phyloP scores from a whole-genome alignment of 768 basidiomycete genomes.

The Kwoniella mangroviensis region DNA sequence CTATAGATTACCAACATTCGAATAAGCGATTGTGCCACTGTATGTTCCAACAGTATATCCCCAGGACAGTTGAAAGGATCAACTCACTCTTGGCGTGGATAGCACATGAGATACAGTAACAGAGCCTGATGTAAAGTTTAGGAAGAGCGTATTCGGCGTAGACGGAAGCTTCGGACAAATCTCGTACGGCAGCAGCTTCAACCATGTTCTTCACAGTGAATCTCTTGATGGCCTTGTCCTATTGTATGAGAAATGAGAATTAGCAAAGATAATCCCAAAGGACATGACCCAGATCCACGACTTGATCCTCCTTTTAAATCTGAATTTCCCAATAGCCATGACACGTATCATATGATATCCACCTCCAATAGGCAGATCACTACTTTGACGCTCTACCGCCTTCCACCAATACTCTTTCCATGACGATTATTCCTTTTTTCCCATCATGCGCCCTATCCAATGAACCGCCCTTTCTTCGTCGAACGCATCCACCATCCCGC shows the following conservation, averaged over 20 bases:
- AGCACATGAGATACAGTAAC: slow-evolving; percentile 98
- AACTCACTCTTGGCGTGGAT: slow-evolving; percentile 95
- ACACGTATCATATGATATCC: no score
- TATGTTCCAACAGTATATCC: no score
- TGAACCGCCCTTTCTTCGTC: neutral
- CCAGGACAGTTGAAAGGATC: neutral
- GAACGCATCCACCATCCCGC: neutral
- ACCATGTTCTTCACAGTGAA: slow-evolving; percentile 99
- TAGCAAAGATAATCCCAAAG: neutral
- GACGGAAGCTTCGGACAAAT: slow-evolving; percentile 93
- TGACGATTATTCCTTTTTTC: neutral
- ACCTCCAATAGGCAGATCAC: neutral
- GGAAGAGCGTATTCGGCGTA: slow-evolving; percentile 96
- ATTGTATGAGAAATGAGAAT: neutral
- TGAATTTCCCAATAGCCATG: no score
- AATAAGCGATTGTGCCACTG: no score
- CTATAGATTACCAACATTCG: slow-evolving; percentile 59
- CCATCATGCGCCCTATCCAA: neutral
- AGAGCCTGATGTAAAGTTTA: slow-evolving; percentile 97
- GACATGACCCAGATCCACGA: no score
- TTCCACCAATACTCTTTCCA: neutral
- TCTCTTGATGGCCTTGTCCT: slow-evolving; percentile 99
- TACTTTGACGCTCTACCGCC: neutral
- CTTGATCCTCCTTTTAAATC: no score
- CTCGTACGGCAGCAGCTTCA: slow-evolving; percentile 95